phyloP scores from a whole-genome alignment of 495 filamentous ascomycete genomes.

The Pyrenula aspistea region DNA sequence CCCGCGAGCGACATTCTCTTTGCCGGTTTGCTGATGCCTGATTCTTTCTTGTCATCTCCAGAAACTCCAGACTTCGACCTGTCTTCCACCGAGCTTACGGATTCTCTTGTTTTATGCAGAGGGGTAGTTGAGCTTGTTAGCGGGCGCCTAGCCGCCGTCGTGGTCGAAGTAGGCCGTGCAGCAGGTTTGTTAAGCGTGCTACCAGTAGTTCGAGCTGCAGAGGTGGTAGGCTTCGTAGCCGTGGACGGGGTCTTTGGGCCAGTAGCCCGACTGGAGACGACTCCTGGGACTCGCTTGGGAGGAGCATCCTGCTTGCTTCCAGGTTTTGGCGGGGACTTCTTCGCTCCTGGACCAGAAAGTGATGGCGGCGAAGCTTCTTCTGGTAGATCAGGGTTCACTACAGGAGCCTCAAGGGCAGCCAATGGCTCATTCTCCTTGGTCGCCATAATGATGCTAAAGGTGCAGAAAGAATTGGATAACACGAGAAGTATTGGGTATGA shows the following conservation, averaged over 20 bases:
- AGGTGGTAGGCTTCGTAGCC: constrained; percentile 16
- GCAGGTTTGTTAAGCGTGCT: constrained; percentile 32
- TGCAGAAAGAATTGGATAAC: not conserved
- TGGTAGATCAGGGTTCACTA: not conserved
- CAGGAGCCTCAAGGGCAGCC: not conserved
- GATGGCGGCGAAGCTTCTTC: constrained; percentile 11
- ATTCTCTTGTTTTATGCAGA: constrained; percentile 31
- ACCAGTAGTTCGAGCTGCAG: constrained; percentile 17
- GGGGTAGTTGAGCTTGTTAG: constrained; percentile 26
- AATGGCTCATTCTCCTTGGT: not conserved
- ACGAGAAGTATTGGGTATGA: too few species aligned
- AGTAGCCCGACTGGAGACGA: not conserved
- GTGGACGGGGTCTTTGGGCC: constrained; percentile 12
- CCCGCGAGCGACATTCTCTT: constrained; percentile 37
- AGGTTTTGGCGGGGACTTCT: not conserved
- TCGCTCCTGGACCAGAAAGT: constrained; percentile 16
- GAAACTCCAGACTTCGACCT: constrained; percentile 30
- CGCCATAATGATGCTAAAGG: not conserved
- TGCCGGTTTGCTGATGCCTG: constrained; percentile 25
- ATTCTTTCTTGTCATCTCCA: constrained; percentile 29
- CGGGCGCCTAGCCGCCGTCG: constrained; percentile 21
- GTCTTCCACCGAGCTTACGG: constrained; percentile 36
- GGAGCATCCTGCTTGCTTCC: not conserved
- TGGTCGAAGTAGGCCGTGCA: constrained; percentile 27
- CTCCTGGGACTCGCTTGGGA: not conserved